phyloP scores from a whole-genome alignment of 805 yeast species.

The Kodamaea lidongshanica region DNA sequence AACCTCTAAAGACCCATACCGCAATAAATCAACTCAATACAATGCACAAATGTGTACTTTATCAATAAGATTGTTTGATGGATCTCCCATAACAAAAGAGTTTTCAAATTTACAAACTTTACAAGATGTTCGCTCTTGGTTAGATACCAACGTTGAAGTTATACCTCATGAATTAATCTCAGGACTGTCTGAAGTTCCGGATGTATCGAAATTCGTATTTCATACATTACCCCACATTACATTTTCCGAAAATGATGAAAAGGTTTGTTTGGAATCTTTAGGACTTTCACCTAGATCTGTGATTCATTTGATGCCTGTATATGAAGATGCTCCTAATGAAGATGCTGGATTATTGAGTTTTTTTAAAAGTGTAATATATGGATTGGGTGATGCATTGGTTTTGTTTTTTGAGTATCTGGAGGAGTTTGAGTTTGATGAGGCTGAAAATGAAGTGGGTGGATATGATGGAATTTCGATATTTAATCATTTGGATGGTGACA shows the following conservation, averaged over 20 bases:
- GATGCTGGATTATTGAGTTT: constrained; percentile 24
- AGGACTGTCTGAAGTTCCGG: too few species aligned
- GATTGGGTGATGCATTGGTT: constrained; percentile 27
- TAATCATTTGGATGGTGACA: constrained; percentile 1
- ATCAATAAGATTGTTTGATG: constrained; percentile 64
- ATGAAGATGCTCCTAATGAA: constrained; percentile 2
- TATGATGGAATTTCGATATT: not conserved
- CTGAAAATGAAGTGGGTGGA: not conserved
- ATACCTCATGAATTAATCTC: constrained; percentile 21
- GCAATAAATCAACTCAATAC: too few species aligned
- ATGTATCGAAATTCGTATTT: constrained; percentile 26
- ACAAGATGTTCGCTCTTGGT: constrained; percentile 54
- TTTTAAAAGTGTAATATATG: constrained; percentile 37
- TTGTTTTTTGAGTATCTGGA: constrained; percentile 37
- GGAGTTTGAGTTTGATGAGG: too few species aligned
- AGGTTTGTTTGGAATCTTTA: constrained; percentile 42
- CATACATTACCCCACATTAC: constrained; percentile 45
- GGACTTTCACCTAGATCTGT: constrained; percentile 70
- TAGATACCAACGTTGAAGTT: constrained; percentile 39
- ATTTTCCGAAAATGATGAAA: constrained; percentile 47
- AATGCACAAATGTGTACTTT: constrained; percentile 31
- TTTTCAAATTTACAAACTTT: constrained; percentile 45
- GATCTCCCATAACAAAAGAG: constrained; percentile 47
- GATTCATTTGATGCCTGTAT: constrained; percentile 61
- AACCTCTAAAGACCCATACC: too few species aligned